Base-by-base conservation (phyloP, 805 yeast genomes). In the Lipomyces yamanashiensis region DNA sequence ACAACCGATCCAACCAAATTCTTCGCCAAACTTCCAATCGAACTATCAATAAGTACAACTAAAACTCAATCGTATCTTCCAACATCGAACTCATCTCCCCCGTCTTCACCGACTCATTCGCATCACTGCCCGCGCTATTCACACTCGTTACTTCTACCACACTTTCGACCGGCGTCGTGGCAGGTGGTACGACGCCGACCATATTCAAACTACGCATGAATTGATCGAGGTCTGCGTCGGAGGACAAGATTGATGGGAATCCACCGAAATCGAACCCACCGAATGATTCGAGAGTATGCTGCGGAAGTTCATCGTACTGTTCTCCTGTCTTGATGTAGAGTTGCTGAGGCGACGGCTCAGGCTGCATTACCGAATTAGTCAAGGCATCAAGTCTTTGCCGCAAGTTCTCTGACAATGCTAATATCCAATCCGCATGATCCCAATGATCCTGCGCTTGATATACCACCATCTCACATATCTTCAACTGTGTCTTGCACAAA, bases 391-490 rank as follows among this genome's bases (percentile, higher is more conserved):
- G 37, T n/a, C 54, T 33, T 23, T 45, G 54, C 40, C 62, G 47
- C 36, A 64, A n/a, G 23, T 52, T 55, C 23, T 62, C 67, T 10
- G 64, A 62, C 33, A 64, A 36, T 2, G 66, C 63, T 7, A 64
- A 39, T 5, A 64, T 41, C 63, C 66, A 66, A 47, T 53, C 66
- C 5, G 69, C 67, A 45, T 66, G 69, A 37, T 66, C 69, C 68
- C 68, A 66, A 36, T 61, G 61, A 43, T 64, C 68, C 57, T 66
- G 69, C 4, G 66, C 56, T 43, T 61, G 60, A 13, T 57, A 54
- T 4, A 66, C 50, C 12, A 66, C 63, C 47, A 54, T 44, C 47
- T 66, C 68, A 41, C 67, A 64, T 9, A 66, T 52, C 21, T 50
- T 51, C 15, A 66, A 43, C 59, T 61, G 66, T 43, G 62, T 49